Percentiles rank a stretch among this genome's conserved stretches.
These are phyloP conservation scores for Dendrothele bispora DNA, from an alignment of 768 basidiomycete species.

Conservation along the genomic window DNA sequence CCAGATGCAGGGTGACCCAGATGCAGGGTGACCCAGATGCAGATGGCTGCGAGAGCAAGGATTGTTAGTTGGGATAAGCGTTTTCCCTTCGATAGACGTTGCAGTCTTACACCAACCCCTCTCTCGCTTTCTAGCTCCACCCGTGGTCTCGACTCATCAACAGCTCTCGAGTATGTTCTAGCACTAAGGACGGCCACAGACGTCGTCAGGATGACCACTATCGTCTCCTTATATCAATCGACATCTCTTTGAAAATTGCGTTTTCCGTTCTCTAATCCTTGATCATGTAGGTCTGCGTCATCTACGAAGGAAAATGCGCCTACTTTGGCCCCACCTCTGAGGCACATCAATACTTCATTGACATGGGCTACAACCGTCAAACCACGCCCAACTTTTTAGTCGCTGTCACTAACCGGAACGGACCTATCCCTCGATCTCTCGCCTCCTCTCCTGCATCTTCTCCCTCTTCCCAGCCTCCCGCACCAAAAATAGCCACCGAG, in stretches of 20 bases:
- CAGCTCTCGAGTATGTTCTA: conserved; percentile 71
- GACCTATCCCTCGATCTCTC: conserved; percentile 48
- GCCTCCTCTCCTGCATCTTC: no score
- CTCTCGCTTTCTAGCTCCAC: conserved; percentile 60
- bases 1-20: no score
- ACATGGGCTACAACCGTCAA: conserved; percentile 66
- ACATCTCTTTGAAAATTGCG: conserved; percentile 75
- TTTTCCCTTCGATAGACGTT: no score
- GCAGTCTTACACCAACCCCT: no score
- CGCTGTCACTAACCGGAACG: conserved; percentile 58
- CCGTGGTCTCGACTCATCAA: conserved; percentile 64
- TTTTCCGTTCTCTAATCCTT: no score
- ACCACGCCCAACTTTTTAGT: conserved; percentile 69
- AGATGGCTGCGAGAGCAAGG: no score
- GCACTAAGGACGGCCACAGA: conserved; percentile 67
- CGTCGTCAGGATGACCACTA: conserved; percentile 50
- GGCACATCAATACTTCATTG: conserved; percentile 72
- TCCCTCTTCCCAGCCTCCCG: no score
- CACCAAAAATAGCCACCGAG: conserved; percentile 59
- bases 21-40: no score
- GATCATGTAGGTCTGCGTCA: conserved; percentile 70
- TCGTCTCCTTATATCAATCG: conserved; percentile 87
- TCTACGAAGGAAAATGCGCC: conserved; percentile 72
- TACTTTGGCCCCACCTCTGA: conserved; percentile 70
- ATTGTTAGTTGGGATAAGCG: no score